These are phyloP conservation scores for Marsdenia floribunda DNA, from an alignment of 257 asterid species.

Conservation along the genomic window DNA sequence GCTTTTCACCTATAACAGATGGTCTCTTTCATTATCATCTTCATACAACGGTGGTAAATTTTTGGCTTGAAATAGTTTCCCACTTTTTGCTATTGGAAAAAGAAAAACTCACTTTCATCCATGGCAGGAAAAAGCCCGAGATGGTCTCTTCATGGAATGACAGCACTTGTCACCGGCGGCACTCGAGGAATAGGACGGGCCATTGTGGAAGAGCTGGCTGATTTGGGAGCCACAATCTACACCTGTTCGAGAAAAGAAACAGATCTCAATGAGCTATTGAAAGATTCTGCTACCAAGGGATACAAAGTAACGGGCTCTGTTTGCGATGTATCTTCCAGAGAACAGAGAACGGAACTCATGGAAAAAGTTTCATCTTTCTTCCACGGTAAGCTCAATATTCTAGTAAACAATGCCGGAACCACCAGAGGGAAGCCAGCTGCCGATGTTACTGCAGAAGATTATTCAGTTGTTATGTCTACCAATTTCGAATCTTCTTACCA, in stretches of 20 bases:
- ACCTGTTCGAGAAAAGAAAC: constrained; percentile 2
- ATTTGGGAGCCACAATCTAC: neutral
- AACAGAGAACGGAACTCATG: neutral
- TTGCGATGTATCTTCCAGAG: constrained; percentile 3
- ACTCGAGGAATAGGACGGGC: constrained; percentile 1
- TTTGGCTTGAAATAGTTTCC: too few species aligned
- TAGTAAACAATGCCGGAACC: constrained; percentile 8
- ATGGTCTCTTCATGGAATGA: neutral
- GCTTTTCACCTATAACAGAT: too few species aligned
- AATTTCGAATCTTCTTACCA: too few species aligned
- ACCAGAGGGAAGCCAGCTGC: neutral
- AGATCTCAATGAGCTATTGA: neutral
- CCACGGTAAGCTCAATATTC: constrained; percentile 7
- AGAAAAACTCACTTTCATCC: neutral
- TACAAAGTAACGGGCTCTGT: neutral
- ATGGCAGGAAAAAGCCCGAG: neutral
- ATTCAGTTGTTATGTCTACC: neutral
- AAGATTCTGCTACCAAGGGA: neutral
- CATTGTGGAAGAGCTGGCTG: neutral
- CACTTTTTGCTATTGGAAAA: too few species aligned
- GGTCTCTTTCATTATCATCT: too few species aligned
- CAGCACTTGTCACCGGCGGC: constrained; percentile 1
- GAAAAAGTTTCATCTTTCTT: neutral
- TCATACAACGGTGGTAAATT: too few species aligned
- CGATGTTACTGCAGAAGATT: neutral